Evolutionary conservation across 163 green algal genomes (phyloP).

Genomic region (Chlorella variabilis): DNA sequence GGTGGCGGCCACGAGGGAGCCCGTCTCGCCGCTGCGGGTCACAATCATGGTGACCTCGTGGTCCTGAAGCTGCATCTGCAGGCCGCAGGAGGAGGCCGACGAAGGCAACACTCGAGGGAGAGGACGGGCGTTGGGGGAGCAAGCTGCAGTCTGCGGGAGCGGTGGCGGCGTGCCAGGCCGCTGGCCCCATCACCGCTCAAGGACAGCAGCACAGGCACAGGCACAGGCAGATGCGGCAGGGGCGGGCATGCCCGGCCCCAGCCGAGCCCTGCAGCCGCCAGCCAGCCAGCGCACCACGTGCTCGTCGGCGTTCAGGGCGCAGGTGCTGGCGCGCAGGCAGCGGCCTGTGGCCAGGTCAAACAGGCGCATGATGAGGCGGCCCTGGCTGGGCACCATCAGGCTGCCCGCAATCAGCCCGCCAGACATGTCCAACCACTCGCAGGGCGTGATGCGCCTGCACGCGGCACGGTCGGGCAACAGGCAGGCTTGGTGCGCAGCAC

Average conservation of each 20-base stretch:
- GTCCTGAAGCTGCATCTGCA: conserved; percentile 20
- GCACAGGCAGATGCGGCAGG: no score
- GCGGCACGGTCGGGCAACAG: neutral
- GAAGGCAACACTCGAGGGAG: no score
- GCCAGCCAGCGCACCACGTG: neutral
- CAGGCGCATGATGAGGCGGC: conserved; percentile 25
- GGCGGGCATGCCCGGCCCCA: no score
- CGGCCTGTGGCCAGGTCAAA: conserved; percentile 25
- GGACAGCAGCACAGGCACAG: no score
- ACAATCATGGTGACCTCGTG: conserved; percentile 32
- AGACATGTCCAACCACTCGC: conserved; percentile 39
- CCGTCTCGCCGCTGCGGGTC: conserved; percentile 24
- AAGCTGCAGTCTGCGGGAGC: no score
- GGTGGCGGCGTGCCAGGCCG: no score
- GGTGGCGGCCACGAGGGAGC: conserved; percentile 29
- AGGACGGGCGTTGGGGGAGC: no score
- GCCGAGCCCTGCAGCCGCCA: no score
- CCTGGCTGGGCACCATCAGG: conserved; percentile 23
- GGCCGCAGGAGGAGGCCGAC: neutral
- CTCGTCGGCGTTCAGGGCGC: neutral
- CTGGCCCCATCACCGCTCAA: no score
- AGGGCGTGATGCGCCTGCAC: conserved; percentile 21
- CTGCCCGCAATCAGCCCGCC: conserved; percentile 14
- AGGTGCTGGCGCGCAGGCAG: conserved; percentile 29
- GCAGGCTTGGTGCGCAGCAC: no score